These are phyloP conservation scores for Mortierella alpina DNA, from an alignment of 192 early-diverging fungal species.

Conservation along the genomic window DNA sequence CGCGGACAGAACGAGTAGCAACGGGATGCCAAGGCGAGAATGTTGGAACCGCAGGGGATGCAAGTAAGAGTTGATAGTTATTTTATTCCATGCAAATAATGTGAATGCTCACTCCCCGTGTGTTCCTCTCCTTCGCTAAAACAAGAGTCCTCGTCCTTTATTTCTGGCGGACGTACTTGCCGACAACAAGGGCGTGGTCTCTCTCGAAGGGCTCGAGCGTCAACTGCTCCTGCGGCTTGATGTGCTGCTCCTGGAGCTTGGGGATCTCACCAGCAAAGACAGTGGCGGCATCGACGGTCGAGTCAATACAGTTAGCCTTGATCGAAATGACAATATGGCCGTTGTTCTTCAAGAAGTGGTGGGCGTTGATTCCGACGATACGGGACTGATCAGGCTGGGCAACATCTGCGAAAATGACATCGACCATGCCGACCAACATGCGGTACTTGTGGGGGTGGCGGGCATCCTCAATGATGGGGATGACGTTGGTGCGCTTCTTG, in stretches of 20 bases:
- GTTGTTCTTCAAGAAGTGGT: slow-evolving; percentile 97
- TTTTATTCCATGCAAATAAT: slow-evolving; percentile 18
- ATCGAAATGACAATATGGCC: slow-evolving; percentile 99
- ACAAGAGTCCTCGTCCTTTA: slow-evolving; percentile 34
- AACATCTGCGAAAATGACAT: slow-evolving; percentile 84
- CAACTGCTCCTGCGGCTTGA: slow-evolving; percentile 96
- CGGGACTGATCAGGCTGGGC: slow-evolving; percentile 99
- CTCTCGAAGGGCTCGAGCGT: slow-evolving; percentile 99
- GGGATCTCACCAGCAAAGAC: slow-evolving; percentile 98
- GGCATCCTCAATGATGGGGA: slow-evolving; percentile 98
- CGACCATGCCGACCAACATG: slow-evolving; percentile 61
- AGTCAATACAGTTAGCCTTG: slow-evolving; percentile 99
- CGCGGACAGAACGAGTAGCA: no score
- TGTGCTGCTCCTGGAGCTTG: slow-evolving; percentile 88
- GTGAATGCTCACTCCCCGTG: neutral
- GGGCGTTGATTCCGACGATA: slow-evolving; percentile 97
- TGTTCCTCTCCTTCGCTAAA: no score
- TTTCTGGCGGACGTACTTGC: slow-evolving; percentile 80
- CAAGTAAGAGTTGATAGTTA: neutral
- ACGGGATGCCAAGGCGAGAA: no score
- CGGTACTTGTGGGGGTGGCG: slow-evolving; percentile 99
- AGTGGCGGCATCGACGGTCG: slow-evolving; percentile 93
- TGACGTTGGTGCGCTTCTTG: slow-evolving; percentile 95
- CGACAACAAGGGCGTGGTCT: slow-evolving; percentile 98
- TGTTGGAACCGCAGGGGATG: no score